Evolutionary conservation across 2,329 filamentous ascomycete species (phyloP), one percentile per base, ranked within the genome.

Genomic region (Cadophora gregata): DNA sequence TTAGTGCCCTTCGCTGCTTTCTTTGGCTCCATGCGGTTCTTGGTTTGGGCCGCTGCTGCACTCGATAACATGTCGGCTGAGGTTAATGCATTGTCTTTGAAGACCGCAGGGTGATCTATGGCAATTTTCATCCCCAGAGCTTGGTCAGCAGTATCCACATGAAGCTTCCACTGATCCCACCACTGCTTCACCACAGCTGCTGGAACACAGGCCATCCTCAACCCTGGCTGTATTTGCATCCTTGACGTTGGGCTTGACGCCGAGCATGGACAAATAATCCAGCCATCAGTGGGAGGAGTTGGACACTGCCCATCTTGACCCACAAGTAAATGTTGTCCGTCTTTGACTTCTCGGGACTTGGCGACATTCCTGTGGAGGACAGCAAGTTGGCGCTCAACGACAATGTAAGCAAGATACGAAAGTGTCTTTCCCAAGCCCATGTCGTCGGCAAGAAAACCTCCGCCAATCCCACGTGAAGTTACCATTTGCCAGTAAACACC

Each of bases 401-500:
- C 67, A 16, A 85, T 77, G 0, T 84, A 75, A 0, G 82, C 79
- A 3, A 86, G 74, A 2, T 82, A 79, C 0, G 81, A 81, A 3
- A 86, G 72, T 0, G 84, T 81, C 67, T 87, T 87, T 0, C 85
- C 85, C 78, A 86, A 81, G 0, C 85, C 85, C 84, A 86, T 86
- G 59, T 86, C 84, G 70, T 87, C 85, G 0, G 84, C 84, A 0
- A 87, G 72, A 19, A 87, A 81, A 50, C 75, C 80, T 29, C 91
- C 91, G 9, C 88, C 82, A 3, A 87, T 86, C 71, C 91, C 85
- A 1, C 71, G 62, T 12, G 69, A 68, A 36, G 58, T 68, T 14
- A 56, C 56, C 69, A 73, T 71, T 55, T 72, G 71, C 70, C 70
- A 73, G 38, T 66, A 73, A 3, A 72, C 66, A 7, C 62, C 69